Evolutionary conservation across 1,284 basidiomycete species (phyloP), one percentile per base, ranked within the genome.

Genomic region (Puccinia horiana): DNA sequence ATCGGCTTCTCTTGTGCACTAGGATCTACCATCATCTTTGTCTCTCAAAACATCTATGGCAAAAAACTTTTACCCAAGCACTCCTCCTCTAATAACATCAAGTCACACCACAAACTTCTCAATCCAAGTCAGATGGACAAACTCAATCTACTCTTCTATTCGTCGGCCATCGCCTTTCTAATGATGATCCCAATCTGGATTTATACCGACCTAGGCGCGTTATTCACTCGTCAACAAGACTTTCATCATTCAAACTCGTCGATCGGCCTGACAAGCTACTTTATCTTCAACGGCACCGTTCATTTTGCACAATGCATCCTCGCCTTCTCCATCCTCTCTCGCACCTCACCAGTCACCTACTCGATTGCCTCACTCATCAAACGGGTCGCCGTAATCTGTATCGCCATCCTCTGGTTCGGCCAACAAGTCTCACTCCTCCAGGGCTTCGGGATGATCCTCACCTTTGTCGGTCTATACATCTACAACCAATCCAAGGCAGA

Each of bases 41-140:
- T 99, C 75, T 94, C 93, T 83, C 96, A 96, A 84, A 99, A 99
- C 88, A 98, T 99, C 85, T 98, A 96, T 88, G 97, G 96, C 90
- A 99, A 99, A 88, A 98, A 98, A 89, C 92, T 99, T 83, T 92
- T 99, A 90, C 95, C 95, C 8, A 85, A 86, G 73, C 85, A 86
- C 37, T 52, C 9, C 12, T 0, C 86, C 5, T 65, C 61, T 20
- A 65, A 23, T 65, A 32, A 90, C 89, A 72, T 86, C 88, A 14
- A 87, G 86, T 52, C 85, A 86, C n/a, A 87, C 12, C 88, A 89
- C 79, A 83, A 32, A 29, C 87, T 44, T 63, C 58, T 16, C 82
- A 80, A 73, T 74, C 82, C 40, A 6, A 83, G 79, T 86, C 95
- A 95, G 86, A 90, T 99, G 76, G 96, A 99, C 90, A 99, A 98